Evolutionary conservation across 768 basidiomycete species (phyloP), one percentile per base, ranked within the genome.

Genomic region (Leucocoprinus leucothites): DNA sequence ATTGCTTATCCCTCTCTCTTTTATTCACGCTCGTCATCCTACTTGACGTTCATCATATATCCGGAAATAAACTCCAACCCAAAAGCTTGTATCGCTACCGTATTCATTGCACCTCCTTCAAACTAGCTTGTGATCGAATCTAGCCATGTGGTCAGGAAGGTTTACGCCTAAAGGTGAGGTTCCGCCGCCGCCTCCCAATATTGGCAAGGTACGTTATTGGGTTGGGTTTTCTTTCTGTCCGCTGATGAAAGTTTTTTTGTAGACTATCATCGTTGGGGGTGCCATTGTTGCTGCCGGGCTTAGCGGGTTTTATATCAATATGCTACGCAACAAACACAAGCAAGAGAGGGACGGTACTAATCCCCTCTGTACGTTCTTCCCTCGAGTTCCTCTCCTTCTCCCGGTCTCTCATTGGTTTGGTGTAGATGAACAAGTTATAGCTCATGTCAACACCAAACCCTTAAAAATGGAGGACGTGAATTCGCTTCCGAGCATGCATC

Each of bases 341-440:
- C 65, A 68, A 58, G 62, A 64, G 24, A 58, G 51, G 8, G 51
- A 36, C 7, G 71, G 70, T 3, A 62, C 38, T 36, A 68, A 67
- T 47, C 71, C 73, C 36, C 58, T 66, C 25, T 69, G 71, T 71
- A 60, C 46, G 67, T 60, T 43, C 19, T 21, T 14, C 28, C 14
- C 4, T n/a, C 8, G 34, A n/a, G 9, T 28, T 19, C 11, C 18
- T 14, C n/a, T 24, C 38, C 1, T 36, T 22, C 4, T 26, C 31
- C 3, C 5, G 7, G 5, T 9, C 34, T 13, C 42, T 38, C 42
- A 16, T 13, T 51, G 3, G 14, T 11, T 11, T 21, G 45, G 1
- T 41, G 5, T 44, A 72, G 72, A 69, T 48, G 72, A 74, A 59
- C 68, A 70, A 49, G 49, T 69, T 9, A 43, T 74, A 5, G 66